These are phyloP conservation scores for Mycena galericulata DNA, from an alignment of 768 basidiomycete genomes.

Conservation along the genomic window DNA sequence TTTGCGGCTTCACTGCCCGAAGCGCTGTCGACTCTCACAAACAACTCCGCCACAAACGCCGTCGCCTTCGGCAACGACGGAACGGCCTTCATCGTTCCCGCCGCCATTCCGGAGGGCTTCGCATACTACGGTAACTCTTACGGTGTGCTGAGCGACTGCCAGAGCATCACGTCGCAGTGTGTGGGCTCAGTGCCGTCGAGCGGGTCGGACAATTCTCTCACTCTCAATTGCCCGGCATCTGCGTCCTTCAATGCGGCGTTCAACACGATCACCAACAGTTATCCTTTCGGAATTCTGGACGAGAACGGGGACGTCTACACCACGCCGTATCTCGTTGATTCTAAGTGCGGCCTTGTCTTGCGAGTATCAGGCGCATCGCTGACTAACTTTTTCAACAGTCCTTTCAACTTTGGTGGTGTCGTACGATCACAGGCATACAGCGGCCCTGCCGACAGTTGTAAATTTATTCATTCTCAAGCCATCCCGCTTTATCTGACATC, in stretches of 20 bases:
- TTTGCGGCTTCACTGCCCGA: slow-evolving; percentile 25
- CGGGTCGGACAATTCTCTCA: neutral
- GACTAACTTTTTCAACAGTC: slow-evolving; percentile 11
- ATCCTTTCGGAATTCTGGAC: slow-evolving; percentile 30
- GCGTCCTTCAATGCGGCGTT: slow-evolving; percentile 23
- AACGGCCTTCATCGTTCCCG: slow-evolving; percentile 29
- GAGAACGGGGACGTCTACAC: slow-evolving; percentile 1
- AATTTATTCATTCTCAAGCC: neutral
- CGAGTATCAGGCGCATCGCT: neutral
- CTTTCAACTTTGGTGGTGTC: slow-evolving; percentile 33
- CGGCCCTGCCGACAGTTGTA: slow-evolving; percentile 18
- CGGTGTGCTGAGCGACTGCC: slow-evolving; percentile 24
- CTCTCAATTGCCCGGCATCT: slow-evolving; percentile 28
- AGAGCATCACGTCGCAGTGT: slow-evolving; percentile 30
- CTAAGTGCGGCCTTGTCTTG: slow-evolving; percentile 18
- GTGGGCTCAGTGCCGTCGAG: slow-evolving; percentile 13
- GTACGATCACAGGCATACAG: slow-evolving; percentile 24
- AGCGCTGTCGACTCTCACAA: slow-evolving; percentile 25
- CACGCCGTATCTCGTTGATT: slow-evolving; percentile 15
- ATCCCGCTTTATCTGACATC: neutral
- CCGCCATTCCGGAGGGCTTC: slow-evolving; percentile 21
- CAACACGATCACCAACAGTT: slow-evolving; percentile 4
- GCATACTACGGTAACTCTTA: slow-evolving; percentile 21
- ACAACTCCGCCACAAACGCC: slow-evolving; percentile 28
- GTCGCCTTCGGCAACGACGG: slow-evolving; percentile 28